phyloP scores from a whole-genome alignment of 108 stramenopile species.

The Skeletonema tropicum region DNA sequence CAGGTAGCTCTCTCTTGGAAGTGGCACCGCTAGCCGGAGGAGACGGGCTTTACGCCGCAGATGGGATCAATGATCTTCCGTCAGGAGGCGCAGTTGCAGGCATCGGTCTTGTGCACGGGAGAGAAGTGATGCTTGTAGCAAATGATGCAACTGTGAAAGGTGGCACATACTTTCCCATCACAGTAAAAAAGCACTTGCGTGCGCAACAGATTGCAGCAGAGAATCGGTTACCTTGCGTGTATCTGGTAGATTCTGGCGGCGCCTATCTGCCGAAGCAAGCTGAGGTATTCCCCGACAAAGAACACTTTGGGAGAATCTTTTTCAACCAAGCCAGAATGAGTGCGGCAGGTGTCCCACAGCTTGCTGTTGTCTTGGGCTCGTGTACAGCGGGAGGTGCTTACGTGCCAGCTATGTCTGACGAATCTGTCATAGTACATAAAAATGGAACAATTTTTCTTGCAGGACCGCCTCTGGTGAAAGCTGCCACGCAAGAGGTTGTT shows the following conservation, averaged over 20 bases:
- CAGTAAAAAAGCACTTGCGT: constrained; percentile 98
- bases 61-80: constrained; percentile 70
- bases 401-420: constrained; percentile 98
- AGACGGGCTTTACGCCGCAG: constrained; percentile 49
- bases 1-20: constrained; percentile 95
- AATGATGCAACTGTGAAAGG: constrained; percentile 99
- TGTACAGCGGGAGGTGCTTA: constrained; percentile 99
- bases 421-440: constrained; percentile 94
- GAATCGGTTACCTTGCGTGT: constrained; percentile 95
- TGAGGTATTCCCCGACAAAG: constrained; percentile 96
- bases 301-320: constrained; percentile 98
- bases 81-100: constrained; percentile 96
- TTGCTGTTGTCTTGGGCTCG: constrained; percentile 95
- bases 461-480: constrained; percentile 99
- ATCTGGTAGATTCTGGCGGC: constrained; percentile 94
- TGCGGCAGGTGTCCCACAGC: constrained; percentile 89
- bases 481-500: constrained; percentile 96
- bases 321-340: constrained; percentile 97
- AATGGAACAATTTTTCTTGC: constrained; percentile 98
- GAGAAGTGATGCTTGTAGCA: constrained; percentile 94
- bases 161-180: constrained; percentile 98
- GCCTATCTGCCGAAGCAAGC: constrained; percentile 97
- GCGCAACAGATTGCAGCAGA: constrained; percentile 97
- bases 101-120: constrained; percentile 91
- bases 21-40: constrained; percentile 91